Percentiles rank a stretch among this genome's conserved stretches.
Conservation (phyloP, 208 protist species). For the Trypanosoma congolense region DNA sequence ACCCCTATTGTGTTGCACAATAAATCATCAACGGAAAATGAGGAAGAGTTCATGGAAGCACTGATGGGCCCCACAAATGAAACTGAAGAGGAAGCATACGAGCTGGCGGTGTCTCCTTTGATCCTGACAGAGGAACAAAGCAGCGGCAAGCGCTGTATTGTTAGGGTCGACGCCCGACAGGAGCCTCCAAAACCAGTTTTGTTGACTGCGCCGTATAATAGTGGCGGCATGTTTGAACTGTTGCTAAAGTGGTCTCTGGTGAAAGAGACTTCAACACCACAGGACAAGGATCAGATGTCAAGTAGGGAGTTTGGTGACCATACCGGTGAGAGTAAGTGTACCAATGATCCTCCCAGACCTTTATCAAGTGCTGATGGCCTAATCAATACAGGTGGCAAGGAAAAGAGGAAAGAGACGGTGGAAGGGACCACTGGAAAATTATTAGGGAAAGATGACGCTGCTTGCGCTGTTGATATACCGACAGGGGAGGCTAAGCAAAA, state of each 20-base stretch:
- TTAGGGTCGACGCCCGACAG: constrained; percentile 4
- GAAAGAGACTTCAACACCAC: neutral
- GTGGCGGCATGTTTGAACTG: constrained; percentile 1
- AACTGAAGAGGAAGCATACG: neutral
- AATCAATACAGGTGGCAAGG: too few relatives aligned
- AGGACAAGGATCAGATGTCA: too few relatives aligned
- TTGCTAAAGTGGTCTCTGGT: constrained; percentile 1
- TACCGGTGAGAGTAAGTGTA: too few relatives aligned
- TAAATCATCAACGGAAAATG: too few relatives aligned
- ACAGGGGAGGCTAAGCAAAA: neutral
- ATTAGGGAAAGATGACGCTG: too few relatives aligned
- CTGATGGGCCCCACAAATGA: neutral
- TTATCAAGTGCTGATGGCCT: too few relatives aligned
- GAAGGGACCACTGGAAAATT: too few relatives aligned
- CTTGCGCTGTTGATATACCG: too few relatives aligned
- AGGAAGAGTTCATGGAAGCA: too few relatives aligned
- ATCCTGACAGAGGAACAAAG: neutral
- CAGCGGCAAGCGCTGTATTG: neutral
- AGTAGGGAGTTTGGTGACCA: too few relatives aligned
- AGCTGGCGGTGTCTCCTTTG: constrained; percentile 5
- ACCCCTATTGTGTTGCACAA: constrained; percentile 27
- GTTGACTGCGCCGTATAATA: neutral
- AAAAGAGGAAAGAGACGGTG: too few relatives aligned
- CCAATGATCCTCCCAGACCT: too few relatives aligned
- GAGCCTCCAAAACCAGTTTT: neutral